Base-by-base conservation (phyloP, 139 green algal species). In the Asterochloris erici region DNA sequence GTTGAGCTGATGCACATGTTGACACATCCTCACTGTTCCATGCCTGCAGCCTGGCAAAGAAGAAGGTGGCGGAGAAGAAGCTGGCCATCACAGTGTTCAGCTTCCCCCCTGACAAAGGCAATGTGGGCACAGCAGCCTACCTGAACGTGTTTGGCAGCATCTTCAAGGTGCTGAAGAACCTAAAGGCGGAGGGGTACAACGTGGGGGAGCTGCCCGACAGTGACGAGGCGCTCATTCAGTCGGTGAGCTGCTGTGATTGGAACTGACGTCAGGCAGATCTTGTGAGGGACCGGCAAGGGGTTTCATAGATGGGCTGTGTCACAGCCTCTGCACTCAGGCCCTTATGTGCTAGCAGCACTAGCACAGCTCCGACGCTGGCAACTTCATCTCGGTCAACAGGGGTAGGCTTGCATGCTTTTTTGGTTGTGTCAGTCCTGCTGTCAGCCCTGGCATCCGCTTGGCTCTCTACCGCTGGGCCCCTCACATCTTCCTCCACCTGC, bases 141-240 rank as follows among this genome's bases (percentile, higher is more conserved):
- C 92, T 99, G 76, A 99, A 99, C 82, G 97, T 99, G 14, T 99
- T 99, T 87, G 94, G 95, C 75, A 98, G 95, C 87, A 99, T 99
- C 92, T 95, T 90, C 93, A 76, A 83, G 14, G 94, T 97, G 76
- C 91, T 98, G 63, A 84, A 91, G 88, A 91, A 98, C 82, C 87
- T 99, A 54, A 87, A 97, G 87, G 60, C 63, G 15, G 86, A 98
- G 28, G 95, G 97, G 77, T 99, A 99, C 88, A 88, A 98, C 77
- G 95, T 99, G 14, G 95, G 95, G 17, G 69, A 87, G 47, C 79
- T 99, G 60, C 97, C 97, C 14, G 81, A 79, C 27, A 90, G 83
- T 13, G 90, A 96, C 78, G 83, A 91, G 47, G 93, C 87, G 19
- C 93, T 99, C 38, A 98, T 99, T 79, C 86, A 99, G 88, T 85